Conservation (phyloP, 148 eudicot species). For the Rhododendron mucronatum region DNA sequence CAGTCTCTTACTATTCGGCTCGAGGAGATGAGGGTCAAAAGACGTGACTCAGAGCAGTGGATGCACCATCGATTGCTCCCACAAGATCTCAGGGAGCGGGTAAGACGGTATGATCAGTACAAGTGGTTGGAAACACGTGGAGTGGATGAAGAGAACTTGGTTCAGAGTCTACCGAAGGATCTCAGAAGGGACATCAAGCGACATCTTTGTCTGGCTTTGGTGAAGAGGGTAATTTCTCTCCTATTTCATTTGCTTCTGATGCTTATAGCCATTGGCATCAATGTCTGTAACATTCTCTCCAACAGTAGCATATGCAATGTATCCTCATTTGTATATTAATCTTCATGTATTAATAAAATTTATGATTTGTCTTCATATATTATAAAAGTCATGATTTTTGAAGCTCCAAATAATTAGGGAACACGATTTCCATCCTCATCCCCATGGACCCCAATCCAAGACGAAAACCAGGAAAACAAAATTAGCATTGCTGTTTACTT, state of each 20-base stretch:
- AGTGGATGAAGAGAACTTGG: constrained; percentile 83
- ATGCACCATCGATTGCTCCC: constrained; percentile 94
- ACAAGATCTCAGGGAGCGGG: constrained; percentile 74
- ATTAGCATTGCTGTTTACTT: neutral
- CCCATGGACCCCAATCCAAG: neutral
- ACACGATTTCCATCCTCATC: neutral
- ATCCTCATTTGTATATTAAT: neutral
- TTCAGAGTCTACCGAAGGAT: constrained; percentile 77
- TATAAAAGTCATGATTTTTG: neutral
- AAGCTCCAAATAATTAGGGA: neutral
- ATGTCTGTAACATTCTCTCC: neutral
- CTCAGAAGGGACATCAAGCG: constrained; percentile 87
- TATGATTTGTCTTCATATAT: neutral
- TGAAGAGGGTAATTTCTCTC: constrained; percentile 54
- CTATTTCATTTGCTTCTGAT: neutral
- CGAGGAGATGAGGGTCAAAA: constrained; percentile 95
- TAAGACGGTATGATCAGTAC: constrained; percentile 90
- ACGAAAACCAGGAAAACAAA: neutral
- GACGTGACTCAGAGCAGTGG: constrained; percentile 97
- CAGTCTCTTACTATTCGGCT: constrained; percentile 87
- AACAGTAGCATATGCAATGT: neutral
- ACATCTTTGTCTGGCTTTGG: constrained; percentile 87
- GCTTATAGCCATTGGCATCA: neutral
- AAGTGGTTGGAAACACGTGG: constrained; percentile 94
- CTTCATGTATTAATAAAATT: neutral